Conservation (phyloP, 768 basidiomycete genomes). For the Kwoniella dendrophila region DNA sequence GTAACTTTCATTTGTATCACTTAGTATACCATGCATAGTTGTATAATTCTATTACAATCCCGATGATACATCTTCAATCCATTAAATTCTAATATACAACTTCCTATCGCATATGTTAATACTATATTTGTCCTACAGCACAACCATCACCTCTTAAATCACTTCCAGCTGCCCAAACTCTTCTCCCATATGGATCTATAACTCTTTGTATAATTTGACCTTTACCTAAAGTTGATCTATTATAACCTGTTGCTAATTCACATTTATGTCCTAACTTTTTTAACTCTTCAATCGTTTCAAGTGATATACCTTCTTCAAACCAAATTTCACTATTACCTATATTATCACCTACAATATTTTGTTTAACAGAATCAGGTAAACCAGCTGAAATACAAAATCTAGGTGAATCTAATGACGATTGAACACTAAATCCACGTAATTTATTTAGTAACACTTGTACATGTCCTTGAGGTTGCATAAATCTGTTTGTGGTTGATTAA, state of each 20-base stretch:
- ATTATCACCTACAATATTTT: conserved; percentile 64
- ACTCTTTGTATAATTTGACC: conserved; percentile 77
- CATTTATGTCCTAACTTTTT: conserved; percentile 86
- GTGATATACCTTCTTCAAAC: conserved; percentile 79
- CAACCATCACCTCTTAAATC: conserved; percentile 88
- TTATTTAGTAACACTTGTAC: conserved; percentile 91
- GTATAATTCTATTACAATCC: conserved; percentile 12
- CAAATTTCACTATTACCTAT: conserved; percentile 82
- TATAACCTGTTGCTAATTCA: conserved; percentile 65
- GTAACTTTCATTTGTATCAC: background rate
- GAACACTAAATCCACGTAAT: conserved; percentile 80
- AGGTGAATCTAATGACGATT: conserved; percentile 89
- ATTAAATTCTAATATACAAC: background rate
- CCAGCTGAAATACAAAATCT: conserved; percentile 94
- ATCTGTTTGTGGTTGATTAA: too few species aligned
- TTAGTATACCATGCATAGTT: conserved; percentile 8
- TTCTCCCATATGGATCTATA: conserved; percentile 64
- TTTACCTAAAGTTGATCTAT: conserved; percentile 57
- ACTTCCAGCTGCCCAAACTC: conserved; percentile 94
- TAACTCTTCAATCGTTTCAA: conserved; percentile 67
- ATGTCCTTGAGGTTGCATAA: conserved; percentile 85
- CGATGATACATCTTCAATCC: background rate
- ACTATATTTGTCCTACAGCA: conserved; percentile 77
- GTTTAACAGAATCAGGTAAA: conserved; percentile 64
- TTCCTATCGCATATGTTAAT: background rate